Evolutionary conservation across 1,284 basidiomycete genomes (phyloP).

Genomic region (Ceratobasidium sp.): DNA sequence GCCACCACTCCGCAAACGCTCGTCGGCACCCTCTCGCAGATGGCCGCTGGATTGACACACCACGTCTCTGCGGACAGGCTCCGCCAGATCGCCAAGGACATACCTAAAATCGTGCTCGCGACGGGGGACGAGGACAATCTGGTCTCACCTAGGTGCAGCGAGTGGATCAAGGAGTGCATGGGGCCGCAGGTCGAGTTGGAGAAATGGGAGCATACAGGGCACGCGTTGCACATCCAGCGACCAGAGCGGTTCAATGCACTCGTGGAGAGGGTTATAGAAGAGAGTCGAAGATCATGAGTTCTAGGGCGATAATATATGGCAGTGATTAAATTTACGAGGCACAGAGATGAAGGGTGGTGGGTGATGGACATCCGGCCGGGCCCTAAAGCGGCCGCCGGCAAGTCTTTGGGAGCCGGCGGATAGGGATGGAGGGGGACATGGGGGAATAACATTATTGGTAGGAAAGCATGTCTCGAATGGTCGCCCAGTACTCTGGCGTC

Average conservation of each 20-base stretch:
- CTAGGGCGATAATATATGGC: background rate
- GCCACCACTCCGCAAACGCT: conserved; percentile 70
- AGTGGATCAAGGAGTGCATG: conserved; percentile 70
- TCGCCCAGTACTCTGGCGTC: conserved; percentile 74
- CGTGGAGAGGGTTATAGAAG: conserved; percentile 66
- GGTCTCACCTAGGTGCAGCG: conserved; percentile 68
- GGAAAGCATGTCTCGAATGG: conserved; percentile 82
- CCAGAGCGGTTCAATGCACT: conserved; percentile 66
- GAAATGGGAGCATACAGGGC: conserved; percentile 73
- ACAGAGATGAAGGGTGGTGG: background rate
- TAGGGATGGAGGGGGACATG: background rate
- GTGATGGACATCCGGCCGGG: background rate
- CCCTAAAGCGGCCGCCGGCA: conserved; percentile 6
- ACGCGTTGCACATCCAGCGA: conserved; percentile 71
- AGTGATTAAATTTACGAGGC: background rate
- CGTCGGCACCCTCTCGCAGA: conserved; percentile 77
- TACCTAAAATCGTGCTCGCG: conserved; percentile 73
- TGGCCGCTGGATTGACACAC: conserved; percentile 78
- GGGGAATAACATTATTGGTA: conserved; percentile 61
- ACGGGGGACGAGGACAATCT: conserved; percentile 81
- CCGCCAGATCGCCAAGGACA: conserved; percentile 62
- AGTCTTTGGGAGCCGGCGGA: background rate
- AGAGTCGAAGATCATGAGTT: conserved; percentile 57
- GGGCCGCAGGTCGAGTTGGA: conserved; percentile 71
- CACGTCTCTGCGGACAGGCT: conserved; percentile 68